Evolutionary conservation across 352 stramenopile genomes (phyloP).

Genomic region (Globisporangium barbulae): DNA sequence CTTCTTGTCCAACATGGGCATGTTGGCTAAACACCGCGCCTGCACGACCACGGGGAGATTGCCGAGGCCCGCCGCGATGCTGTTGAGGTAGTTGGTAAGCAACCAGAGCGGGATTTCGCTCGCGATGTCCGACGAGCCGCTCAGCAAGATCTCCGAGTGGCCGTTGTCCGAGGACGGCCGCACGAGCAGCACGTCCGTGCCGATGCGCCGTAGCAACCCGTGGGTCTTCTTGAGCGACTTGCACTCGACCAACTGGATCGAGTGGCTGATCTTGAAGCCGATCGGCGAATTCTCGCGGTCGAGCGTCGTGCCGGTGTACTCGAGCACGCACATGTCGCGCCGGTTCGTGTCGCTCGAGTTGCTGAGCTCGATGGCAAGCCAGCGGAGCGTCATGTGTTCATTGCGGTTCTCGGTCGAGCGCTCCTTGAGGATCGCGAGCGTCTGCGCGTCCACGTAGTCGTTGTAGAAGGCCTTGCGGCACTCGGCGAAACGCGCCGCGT

Average conservation of each 20-base stretch:
- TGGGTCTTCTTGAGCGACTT: slow-evolving; percentile 62
- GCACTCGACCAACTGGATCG: slow-evolving; percentile 53
- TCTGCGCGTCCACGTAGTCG: slow-evolving; percentile 62
- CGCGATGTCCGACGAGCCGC: slow-evolving; percentile 38
- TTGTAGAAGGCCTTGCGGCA: slow-evolving; percentile 54
- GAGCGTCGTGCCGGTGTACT: slow-evolving; percentile 62
- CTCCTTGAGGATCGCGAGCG: slow-evolving; percentile 46
- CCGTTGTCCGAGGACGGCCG: slow-evolving; percentile 33
- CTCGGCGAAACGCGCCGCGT: slow-evolving; percentile 32
- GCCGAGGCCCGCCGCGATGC: slow-evolving; percentile 30
- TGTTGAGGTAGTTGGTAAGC: slow-evolving; percentile 38
- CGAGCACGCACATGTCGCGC: slow-evolving; percentile 68
- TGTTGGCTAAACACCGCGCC: slow-evolving; percentile 36
- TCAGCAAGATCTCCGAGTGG: slow-evolving; percentile 55
- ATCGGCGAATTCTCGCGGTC: slow-evolving; percentile 52
- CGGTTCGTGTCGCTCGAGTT: slow-evolving; percentile 42
- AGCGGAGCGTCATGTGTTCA: slow-evolving; percentile 68
- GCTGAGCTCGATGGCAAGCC: slow-evolving; percentile 62
- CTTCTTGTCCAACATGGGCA: slow-evolving; percentile 46
- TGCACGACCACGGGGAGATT: slow-evolving; percentile 57
- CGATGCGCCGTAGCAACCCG: slow-evolving; percentile 44
- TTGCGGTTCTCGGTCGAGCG: slow-evolving; percentile 40
- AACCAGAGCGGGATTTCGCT: slow-evolving; percentile 39
- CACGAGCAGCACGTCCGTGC: slow-evolving; percentile 52
- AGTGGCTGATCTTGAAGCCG: slow-evolving; percentile 60